A percentile compares a stretch with the other conserved stretches of the same genome.
Evolutionary conservation across 1,284 basidiomycete species (phyloP).

Genomic region (Microbotryum silenes-acaulis): DNA sequence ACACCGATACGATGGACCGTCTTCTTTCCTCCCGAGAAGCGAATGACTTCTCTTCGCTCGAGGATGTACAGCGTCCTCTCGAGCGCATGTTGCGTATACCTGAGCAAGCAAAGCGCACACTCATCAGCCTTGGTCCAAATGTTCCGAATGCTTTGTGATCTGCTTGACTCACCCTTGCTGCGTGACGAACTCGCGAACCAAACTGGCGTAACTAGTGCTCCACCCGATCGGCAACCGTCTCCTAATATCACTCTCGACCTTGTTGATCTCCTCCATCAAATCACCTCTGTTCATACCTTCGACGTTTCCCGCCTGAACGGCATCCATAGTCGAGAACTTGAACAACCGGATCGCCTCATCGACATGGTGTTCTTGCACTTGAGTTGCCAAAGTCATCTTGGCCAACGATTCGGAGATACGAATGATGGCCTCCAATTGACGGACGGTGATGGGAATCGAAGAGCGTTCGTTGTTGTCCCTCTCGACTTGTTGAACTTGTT

Average conservation of each 20-base stretch:
- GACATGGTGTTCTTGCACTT: conserved; percentile 87
- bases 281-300: conserved; percentile 90
- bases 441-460: conserved; percentile 95
- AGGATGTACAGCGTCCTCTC: conserved; percentile 85
- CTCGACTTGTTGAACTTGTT: conserved; percentile 94
- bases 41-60: conserved; percentile 89
- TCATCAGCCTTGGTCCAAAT: background rate
- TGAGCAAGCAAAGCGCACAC: background rate
- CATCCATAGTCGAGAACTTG: conserved; percentile 99
- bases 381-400: conserved; percentile 81
- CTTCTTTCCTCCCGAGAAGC: conserved; percentile 55
- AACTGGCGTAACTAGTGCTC: conserved; percentile 89
- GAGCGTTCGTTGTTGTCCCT: conserved; percentile 94
- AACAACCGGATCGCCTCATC: conserved; percentile 97
- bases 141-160: background rate
- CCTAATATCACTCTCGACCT: conserved; percentile 85
- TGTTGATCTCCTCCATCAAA: conserved; percentile 85
- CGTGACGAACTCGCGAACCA: conserved; percentile 91
- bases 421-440: conserved; percentile 94
- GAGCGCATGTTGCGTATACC: conserved; percentile 77
- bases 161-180: conserved; percentile 68
- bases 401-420: conserved; percentile 96
- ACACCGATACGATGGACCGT: conserved; percentile 34
- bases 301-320: conserved; percentile 83
- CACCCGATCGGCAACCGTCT: conserved; percentile 83